Evolutionary conservation across 768 basidiomycete genomes (phyloP).

Genomic region (Mycena galopus): DNA sequence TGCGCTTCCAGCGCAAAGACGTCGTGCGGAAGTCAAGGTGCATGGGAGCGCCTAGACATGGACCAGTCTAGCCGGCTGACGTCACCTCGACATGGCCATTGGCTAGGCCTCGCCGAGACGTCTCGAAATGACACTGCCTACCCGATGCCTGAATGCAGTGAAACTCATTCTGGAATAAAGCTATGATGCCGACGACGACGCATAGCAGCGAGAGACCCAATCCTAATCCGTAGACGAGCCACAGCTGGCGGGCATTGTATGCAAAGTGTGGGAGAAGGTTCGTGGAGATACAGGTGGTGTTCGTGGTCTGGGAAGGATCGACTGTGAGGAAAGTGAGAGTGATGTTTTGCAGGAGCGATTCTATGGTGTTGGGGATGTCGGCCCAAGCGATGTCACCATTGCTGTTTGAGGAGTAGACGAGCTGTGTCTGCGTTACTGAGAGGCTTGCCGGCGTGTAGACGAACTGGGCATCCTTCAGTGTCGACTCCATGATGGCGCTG

Average conservation of each 20-base stretch:
- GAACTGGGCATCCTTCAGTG: background rate
- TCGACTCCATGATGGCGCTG: background rate
- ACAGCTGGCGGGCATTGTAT: slow-evolving; percentile 12
- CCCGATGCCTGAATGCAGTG: too few relatives aligned
- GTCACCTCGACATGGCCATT: too few relatives aligned
- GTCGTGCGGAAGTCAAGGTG: too few relatives aligned
- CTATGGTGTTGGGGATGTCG: background rate
- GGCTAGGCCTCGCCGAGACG: too few relatives aligned
- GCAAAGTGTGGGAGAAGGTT: background rate
- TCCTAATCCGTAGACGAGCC: slow-evolving; percentile 21
- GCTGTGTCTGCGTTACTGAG: background rate
- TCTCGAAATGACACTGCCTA: too few relatives aligned
- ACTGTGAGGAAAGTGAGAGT: slow-evolving; percentile 25
- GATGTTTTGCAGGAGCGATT: slow-evolving; percentile 20
- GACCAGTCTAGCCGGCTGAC: too few relatives aligned
- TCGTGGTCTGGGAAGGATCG: slow-evolving; percentile 1
- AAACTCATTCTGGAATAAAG: background rate
- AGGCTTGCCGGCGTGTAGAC: background rate
- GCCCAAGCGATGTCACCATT: slow-evolving; percentile 20
- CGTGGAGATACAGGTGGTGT: background rate
- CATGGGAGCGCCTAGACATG: too few relatives aligned
- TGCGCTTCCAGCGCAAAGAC: too few relatives aligned
- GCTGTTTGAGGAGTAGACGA: background rate
- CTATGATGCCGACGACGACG: slow-evolving; percentile 13
- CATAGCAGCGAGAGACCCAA: slow-evolving; percentile 14